phyloP scores from a whole-genome alignment of 2,329 filamentous ascomycete species.

The Harringtonia aguacate region DNA sequence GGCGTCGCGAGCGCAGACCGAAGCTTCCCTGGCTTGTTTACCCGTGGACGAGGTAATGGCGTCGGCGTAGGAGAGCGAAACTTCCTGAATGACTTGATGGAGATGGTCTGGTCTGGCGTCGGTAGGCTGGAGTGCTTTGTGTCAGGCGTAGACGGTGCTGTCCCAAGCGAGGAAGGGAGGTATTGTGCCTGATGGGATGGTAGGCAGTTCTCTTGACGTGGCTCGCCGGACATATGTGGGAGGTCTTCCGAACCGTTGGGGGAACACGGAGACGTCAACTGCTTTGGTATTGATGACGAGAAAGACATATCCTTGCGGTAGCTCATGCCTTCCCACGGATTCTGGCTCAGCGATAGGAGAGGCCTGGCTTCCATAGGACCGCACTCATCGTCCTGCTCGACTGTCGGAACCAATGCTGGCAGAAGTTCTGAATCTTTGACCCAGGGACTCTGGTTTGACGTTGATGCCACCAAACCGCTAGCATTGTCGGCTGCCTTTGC shows the following conservation, averaged over 20 bases:
- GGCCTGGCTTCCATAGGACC: not conserved
- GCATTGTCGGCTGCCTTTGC: not conserved
- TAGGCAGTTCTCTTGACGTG: not conserved
- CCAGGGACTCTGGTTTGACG: conserved; percentile 4
- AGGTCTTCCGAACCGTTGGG: not conserved
- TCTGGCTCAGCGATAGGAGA: conserved; percentile 3
- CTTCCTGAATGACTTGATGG: conserved; percentile 39
- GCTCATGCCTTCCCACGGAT: conserved; percentile 6
- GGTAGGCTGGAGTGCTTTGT: conserved; percentile 19
- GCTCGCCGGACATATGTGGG: not conserved
- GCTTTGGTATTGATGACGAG: not conserved
- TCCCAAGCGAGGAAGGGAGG: conserved; percentile 1
- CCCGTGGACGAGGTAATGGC: conserved; percentile 14
- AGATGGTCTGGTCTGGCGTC: conserved; percentile 36
- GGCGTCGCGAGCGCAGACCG: conserved; percentile 11
- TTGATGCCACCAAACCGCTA: not conserved
- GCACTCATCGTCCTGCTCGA: not conserved
- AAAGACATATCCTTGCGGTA: not conserved
- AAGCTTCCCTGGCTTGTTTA: not conserved
- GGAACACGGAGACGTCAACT: conserved; percentile 5
- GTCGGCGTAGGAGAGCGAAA: conserved; percentile 41
- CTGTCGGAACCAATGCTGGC: not conserved
- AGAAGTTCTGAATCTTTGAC: not conserved
- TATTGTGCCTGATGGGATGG: not conserved
- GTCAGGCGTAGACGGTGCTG: conserved; percentile 17